Evolutionary conservation across 257 asterid genomes (phyloP), one percentile per base, ranked within the genome.

Genomic region (Eustoma russellianum): DNA sequence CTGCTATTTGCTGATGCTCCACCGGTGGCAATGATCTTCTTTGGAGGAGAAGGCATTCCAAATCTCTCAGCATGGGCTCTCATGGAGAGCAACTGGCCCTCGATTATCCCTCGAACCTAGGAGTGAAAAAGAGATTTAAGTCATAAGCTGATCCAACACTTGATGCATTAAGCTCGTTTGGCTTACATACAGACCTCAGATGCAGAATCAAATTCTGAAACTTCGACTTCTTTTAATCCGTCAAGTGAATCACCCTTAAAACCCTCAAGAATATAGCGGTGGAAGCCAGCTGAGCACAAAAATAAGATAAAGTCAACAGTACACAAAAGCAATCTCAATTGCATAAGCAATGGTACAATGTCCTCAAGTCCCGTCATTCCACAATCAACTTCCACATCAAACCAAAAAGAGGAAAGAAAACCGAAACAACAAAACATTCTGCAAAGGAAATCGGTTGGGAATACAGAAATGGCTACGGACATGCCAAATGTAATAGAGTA

Each of bases 21-120:
- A 63, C 98, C 98, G 0, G 98, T 91, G 10, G 98, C 98, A 55
- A 91, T 87, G 47, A 91, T 87, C 53, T 87, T 81, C 54, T 80
- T 91, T 13, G 98, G 95, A 50, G 96, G 96, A 53, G 83, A 74
- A 68, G 96, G 95, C 93, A 91, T 80, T 41, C 98, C 95, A 11
- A 84, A 81, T 73, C 94, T 74, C 69, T 91, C 98, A 11, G 93
- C 79, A 64, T 91, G 98, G 52, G 84, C 95, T 35, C 94, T 67
- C 94, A 87, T 87, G 3, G 96, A 87, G 14, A 87, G 86, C 6
- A 91, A 70, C 67, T 91, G 96, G 9, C 98, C 98, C 71, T 91
- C 98, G 18, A 91, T 66, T 56, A 87, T 41, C 50, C 95, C 98
- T 65, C 96, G 83, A 5, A 84, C 86, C 98, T 90, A 74, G 17